Conservation (phyloP, 208 protist species). For the Endotrypanum monterogeii region DNA sequence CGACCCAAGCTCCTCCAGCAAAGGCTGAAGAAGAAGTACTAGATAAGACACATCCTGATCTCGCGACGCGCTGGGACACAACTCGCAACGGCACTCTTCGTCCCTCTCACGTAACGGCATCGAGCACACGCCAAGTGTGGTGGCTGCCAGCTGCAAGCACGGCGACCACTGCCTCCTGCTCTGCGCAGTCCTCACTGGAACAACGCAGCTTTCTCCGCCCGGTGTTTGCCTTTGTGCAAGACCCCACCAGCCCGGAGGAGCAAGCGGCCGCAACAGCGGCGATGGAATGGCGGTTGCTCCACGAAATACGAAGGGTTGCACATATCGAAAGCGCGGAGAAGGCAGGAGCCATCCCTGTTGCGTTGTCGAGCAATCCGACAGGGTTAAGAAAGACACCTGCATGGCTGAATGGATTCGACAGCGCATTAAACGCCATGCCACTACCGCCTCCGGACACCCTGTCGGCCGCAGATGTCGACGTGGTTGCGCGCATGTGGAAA, state of each 20-base stretch:
- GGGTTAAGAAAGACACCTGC: not conserved
- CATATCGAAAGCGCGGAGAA: constrained; percentile 46
- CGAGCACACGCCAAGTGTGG: constrained; percentile 63
- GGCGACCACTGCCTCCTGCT: not conserved
- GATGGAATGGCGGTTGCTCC: constrained; percentile 49
- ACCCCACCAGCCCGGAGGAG: constrained; percentile 41
- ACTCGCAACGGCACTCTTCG: constrained; percentile 52
- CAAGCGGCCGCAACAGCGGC: constrained; percentile 40
- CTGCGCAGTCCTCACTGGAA: not conserved
- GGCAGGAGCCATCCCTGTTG: constrained; percentile 27
- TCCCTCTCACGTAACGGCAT: constrained; percentile 46
- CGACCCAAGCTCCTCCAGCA: not conserved
- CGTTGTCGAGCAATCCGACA: not conserved
- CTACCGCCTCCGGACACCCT: not conserved
- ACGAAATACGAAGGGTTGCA: constrained; percentile 42
- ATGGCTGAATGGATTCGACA: not conserved
- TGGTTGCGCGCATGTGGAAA: constrained; percentile 34
- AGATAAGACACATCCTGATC: constrained; percentile 42
- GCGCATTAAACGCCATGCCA: not conserved
- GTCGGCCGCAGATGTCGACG: constrained; percentile 10
- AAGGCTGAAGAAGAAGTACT: constrained; percentile 23
- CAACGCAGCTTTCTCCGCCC: constrained; percentile 45
- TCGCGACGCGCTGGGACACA: constrained; percentile 54
- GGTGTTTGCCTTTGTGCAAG: constrained; percentile 60
- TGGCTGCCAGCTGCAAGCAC: constrained; percentile 37